phyloP scores from a whole-genome alignment of 768 basidiomycete species.

The Lactarius quietus region DNA sequence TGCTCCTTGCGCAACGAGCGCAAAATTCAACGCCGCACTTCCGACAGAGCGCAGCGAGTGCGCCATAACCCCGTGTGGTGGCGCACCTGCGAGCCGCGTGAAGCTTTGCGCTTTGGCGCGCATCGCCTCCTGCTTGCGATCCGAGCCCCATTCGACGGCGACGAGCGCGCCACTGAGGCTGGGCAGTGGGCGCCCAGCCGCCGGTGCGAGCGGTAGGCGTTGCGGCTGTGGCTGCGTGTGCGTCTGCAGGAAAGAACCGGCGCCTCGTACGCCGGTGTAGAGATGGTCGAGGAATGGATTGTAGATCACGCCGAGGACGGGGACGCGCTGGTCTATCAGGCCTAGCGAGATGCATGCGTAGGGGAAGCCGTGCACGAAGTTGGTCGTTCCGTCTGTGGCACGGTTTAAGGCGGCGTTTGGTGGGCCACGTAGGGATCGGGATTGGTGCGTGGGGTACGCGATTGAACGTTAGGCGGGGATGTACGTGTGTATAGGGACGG shows the following conservation, averaged over 20 bases:
- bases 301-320: constrained; percentile 79
- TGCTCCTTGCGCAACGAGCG: constrained; percentile 83
- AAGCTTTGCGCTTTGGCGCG: constrained; percentile 63
- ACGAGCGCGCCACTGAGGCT: constrained; percentile 71
- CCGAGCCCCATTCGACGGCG: constrained; percentile 88
- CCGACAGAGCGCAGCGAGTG: constrained; percentile 83
- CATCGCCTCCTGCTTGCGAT: constrained; percentile 54
- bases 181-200: constrained; percentile 48
- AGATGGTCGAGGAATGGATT: constrained; percentile 89
- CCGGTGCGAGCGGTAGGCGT: constrained; percentile 60
- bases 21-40: constrained; percentile 79
- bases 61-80: constrained; percentile 66
- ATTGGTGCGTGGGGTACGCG: not conserved
- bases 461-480: not conserved
- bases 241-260: constrained; percentile 64
- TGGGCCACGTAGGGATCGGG: not conserved
- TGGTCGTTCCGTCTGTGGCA: constrained; percentile 75
- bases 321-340: constrained; percentile 74
- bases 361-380: constrained; percentile 84
- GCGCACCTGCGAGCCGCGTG: constrained; percentile 69
- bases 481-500: not conserved
- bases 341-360: constrained; percentile 90
- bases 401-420: too few relatives aligned
- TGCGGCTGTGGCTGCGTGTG: constrained; percentile 35
- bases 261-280: constrained; percentile 75